These are phyloP conservation scores for Exserohilum turcica DNA, from an alignment of 2,329 filamentous ascomycete genomes.

Conservation along the genomic window DNA sequence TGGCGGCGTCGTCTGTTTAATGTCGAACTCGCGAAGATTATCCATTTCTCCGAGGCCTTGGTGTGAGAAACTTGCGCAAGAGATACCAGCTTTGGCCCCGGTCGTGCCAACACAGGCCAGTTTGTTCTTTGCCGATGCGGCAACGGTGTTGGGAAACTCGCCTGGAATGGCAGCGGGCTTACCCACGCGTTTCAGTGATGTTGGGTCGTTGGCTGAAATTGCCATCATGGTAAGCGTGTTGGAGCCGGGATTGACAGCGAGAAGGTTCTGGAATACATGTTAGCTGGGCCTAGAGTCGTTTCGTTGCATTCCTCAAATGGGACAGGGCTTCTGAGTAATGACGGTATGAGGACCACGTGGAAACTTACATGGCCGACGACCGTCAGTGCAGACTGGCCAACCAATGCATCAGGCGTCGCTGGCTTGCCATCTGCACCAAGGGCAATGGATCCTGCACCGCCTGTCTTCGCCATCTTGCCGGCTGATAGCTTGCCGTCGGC, in stretches of 20 bases:
- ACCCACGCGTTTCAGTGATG: conserved; percentile 39
- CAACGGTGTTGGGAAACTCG: conserved; percentile 49
- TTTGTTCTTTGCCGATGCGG: conserved; percentile 43
- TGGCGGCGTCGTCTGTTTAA: conserved; percentile 64
- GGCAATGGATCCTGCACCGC: conserved; percentile 54
- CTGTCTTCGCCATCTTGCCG: conserved; percentile 53
- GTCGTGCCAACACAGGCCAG: conserved; percentile 49
- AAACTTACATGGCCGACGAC: conserved; percentile 60
- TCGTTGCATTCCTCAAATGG: no score
- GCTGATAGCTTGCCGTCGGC: conserved; percentile 55
- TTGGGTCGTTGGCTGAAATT: conserved; percentile 39
- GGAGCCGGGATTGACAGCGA: conserved; percentile 57
- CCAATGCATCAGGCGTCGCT: conserved; percentile 57
- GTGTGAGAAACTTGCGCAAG: conserved; percentile 42
- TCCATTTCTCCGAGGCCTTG: conserved; percentile 44
- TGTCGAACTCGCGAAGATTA: conserved; percentile 49
- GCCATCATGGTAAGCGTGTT: conserved; percentile 49
- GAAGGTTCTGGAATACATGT: conserved; percentile 52
- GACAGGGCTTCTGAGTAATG: no score
- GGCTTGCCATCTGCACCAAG: conserved; percentile 45
- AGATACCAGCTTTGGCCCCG: conserved; percentile 45
- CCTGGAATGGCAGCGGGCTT: conserved; percentile 42
- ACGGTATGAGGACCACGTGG: no score
- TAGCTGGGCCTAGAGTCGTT: not conserved
- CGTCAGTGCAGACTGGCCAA: conserved; percentile 58